These are phyloP conservation scores for Penicillium oxalicum DNA, from an alignment of 2,329 filamentous ascomycete genomes.

Conservation along the genomic window DNA sequence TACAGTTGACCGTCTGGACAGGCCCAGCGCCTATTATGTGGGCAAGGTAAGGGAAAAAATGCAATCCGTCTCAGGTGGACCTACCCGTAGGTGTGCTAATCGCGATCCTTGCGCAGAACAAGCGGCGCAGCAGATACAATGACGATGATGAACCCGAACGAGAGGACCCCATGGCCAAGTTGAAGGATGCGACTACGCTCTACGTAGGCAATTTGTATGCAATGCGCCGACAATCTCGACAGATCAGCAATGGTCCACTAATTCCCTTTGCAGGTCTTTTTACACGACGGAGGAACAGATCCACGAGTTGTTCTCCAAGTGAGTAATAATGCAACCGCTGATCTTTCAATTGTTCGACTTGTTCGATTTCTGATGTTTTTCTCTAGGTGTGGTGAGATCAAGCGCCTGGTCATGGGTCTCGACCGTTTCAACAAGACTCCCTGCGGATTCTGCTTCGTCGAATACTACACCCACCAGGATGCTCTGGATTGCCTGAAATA, in stretches of 20 bases:
- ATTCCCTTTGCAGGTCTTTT: constrained; percentile 61
- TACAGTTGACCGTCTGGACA: constrained; percentile 88
- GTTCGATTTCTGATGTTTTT: constrained; percentile 7
- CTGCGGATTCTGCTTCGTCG: constrained; percentile 98
- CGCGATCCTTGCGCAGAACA: constrained; percentile 51
- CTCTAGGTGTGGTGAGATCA: constrained; percentile 79
- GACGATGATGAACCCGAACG: constrained; percentile 42
- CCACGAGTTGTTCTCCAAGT: constrained; percentile 92
- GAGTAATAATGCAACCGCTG: constrained; percentile 11
- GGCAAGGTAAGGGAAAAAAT: constrained; percentile 58
- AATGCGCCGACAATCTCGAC: not conserved
- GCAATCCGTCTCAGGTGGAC: constrained; percentile 6
- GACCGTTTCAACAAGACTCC: constrained; percentile 97
- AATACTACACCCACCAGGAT: constrained; percentile 97
- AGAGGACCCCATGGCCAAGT: constrained; percentile 64
- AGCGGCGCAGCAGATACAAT: constrained; percentile 60
- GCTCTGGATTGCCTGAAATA: constrained; percentile 98
- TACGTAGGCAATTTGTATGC: constrained; percentile 92
- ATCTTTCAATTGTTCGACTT: not conserved
- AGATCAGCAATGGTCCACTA: constrained; percentile 13
- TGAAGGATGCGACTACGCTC: constrained; percentile 84
- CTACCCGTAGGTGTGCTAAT: not conserved
- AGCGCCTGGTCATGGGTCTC: constrained; percentile 94
- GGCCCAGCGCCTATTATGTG: constrained; percentile 88
- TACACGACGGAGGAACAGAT: constrained; percentile 99